Evolutionary conservation across 2,329 filamentous ascomycete genomes (phyloP).

Genomic region (Cladophialophora yegresii): DNA sequence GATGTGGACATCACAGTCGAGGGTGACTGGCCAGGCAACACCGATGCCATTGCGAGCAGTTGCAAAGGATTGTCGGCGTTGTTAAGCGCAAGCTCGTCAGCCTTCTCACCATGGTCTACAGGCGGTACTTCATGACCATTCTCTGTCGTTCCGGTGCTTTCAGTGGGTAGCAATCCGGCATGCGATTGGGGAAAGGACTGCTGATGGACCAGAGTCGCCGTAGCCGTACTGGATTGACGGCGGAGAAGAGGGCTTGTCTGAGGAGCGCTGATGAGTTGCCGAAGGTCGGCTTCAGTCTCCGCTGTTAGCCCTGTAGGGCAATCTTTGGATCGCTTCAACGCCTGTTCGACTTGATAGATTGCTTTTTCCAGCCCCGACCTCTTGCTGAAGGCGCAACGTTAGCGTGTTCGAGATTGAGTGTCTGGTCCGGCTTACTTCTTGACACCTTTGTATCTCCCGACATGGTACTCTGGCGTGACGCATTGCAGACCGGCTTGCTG

Average conservation of each 20-base stretch:
- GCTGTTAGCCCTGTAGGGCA: slow-evolving; percentile 48
- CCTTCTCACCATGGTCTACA: slow-evolving; percentile 39
- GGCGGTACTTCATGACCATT: slow-evolving; percentile 33
- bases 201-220: not conserved
- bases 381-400: slow-evolving; percentile 56
- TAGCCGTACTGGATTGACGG: slow-evolving; percentile 17
- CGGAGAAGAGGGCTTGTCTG: slow-evolving; percentile 43
- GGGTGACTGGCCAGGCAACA: slow-evolving; percentile 30
- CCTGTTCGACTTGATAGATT: slow-evolving; percentile 72
- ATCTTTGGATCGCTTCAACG: slow-evolving; percentile 59
- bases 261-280: slow-evolving; percentile 55
- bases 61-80: slow-evolving; percentile 76
- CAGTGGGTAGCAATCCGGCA: slow-evolving; percentile 1
- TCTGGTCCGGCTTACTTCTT: slow-evolving; percentile 63
- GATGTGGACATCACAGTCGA: slow-evolving; percentile 53
- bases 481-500: slow-evolving; percentile 61
- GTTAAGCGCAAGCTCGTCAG: slow-evolving; percentile 63
- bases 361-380: slow-evolving; percentile 73
- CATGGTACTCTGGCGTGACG: slow-evolving; percentile 70
- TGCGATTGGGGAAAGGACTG: slow-evolving; percentile 24
- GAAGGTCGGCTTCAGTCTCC: slow-evolving; percentile 51
- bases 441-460: slow-evolving; percentile 72
- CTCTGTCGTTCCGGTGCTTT: slow-evolving; percentile 39
- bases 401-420: slow-evolving; percentile 13
- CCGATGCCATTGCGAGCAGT: slow-evolving; percentile 70